Base-by-base conservation (phyloP, 169 alveolate genomes). In the Plasmodium chabaudi region DNA sequence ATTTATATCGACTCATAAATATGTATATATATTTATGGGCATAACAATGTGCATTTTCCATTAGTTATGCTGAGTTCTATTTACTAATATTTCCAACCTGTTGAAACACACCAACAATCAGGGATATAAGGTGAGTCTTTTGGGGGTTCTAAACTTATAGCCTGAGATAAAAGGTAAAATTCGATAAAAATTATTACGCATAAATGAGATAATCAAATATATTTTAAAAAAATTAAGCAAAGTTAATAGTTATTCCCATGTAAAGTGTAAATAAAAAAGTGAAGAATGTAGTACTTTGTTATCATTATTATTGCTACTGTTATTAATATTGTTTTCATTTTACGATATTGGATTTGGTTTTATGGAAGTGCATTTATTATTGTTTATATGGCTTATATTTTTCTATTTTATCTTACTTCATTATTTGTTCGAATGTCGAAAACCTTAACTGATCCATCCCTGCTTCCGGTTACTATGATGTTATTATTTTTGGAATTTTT, bases 81-180 rank as follows among this genome's bases (percentile, higher is more conserved):
- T 49, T 60, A 9, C 5, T 12, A 19, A 64, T 12, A 9, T 60
- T 25, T 15, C 51, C 94, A 94, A 47, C 98, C 98, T 87, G 95
- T 96, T 5, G 94, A 91, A 13, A 95, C 98, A 39, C 96, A 94
- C 98, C 98, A 97, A 70, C 97, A 96, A 92, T 97, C 98, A 6
- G 98, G 98, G 23, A 93, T 92, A 42, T 95, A 84, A 42, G 94
- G 71, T 53, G 95, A 95, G 51, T 86, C 88, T 21, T 94, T 95
- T 9, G 96, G 94, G 5, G 98, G 97, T 53, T 97, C 97, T 65
- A 97, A 82, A 56, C 95, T 87, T 1, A 97, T 96, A n/a, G 95
- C 98, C 90, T 82, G 9, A 9, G 64, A 61, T 2, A 23, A 82
- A 64, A 64, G 17, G 12, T 19, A 0, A 19, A 9, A 10, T n/a